Conservation (phyloP, 371 early-diverging fungal genomes). For the Nematocida homosporus region DNA sequence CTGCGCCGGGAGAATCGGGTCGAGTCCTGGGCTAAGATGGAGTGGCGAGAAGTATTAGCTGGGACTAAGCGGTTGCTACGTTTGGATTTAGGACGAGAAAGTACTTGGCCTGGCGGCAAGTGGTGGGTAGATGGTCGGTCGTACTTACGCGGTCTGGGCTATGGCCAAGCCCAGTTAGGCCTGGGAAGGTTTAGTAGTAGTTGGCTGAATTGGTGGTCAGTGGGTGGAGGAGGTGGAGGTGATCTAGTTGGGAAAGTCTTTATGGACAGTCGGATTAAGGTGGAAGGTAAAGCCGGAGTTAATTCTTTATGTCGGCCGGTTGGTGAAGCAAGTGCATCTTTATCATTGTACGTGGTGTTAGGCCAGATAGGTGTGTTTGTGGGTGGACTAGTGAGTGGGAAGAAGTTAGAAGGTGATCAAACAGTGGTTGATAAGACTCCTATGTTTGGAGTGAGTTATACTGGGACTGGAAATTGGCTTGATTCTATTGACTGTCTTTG, state of each 20-base stretch:
- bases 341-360: neutral
- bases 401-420: neutral
- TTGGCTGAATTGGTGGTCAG: too few species aligned
- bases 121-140: too few species aligned
- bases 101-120: neutral
- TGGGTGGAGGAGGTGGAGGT: too few species aligned
- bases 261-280: neutral
- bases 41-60: neutral
- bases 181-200: too few species aligned
- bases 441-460: slow-evolving; percentile 10
- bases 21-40: neutral
- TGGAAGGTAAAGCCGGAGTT: neutral
- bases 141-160: too few species aligned
- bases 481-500: slow-evolving; percentile 12
- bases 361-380: neutral
- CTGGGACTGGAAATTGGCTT: neutral
- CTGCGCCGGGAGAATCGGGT: neutral
- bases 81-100: neutral
- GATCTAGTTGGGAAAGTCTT: neutral
- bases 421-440: neutral
- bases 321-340: neutral
- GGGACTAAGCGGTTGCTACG: neutral
- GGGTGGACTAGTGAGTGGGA: neutral
- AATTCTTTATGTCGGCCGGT: neutral
- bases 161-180: too few species aligned